Conservation (phyloP, 2,329 filamentous ascomycete species). For the Celoporthe dispersa region DNA sequence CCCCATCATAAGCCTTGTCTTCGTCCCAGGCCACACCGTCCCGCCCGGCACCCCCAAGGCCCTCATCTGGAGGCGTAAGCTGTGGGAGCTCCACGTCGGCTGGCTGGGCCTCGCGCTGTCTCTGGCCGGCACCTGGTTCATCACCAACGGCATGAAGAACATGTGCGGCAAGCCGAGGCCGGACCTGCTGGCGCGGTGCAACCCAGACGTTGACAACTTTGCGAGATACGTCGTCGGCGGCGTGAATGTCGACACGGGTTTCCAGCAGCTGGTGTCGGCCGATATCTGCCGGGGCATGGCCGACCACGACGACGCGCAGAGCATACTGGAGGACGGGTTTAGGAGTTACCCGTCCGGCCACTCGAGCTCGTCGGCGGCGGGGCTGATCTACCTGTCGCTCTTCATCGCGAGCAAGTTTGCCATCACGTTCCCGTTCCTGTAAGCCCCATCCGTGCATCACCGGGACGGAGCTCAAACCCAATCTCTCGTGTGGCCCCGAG, state of each 20-base stretch:
- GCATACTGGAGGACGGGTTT: conserved; percentile 76
- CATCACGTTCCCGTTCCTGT: conserved; percentile 72
- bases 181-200: conserved; percentile 79
- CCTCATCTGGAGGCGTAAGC: conserved; percentile 76
- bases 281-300: conserved; percentile 71
- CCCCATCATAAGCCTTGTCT: conserved; percentile 66
- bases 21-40: conserved; percentile 75
- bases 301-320: conserved; percentile 48
- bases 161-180: conserved; percentile 73
- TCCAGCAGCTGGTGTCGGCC: conserved; percentile 70
- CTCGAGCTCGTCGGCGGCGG: conserved; percentile 75
- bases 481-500: not conserved
- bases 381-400: conserved; percentile 82
- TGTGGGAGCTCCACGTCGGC: conserved; percentile 89
- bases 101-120: conserved; percentile 81
- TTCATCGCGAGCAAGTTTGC: conserved; percentile 85
- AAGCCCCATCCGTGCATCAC: not conserved
- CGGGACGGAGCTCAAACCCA: not conserved
- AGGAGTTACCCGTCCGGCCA: conserved; percentile 82
- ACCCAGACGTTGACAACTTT: conserved; percentile 72
- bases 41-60: conserved; percentile 64
- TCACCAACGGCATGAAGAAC: conserved; percentile 86
- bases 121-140: conserved; percentile 73
- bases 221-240: conserved; percentile 66
- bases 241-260: conserved; percentile 57